Evolutionary conservation across 2,329 filamentous ascomycete genomes (phyloP).

Genomic region (Amphichorda felina): DNA sequence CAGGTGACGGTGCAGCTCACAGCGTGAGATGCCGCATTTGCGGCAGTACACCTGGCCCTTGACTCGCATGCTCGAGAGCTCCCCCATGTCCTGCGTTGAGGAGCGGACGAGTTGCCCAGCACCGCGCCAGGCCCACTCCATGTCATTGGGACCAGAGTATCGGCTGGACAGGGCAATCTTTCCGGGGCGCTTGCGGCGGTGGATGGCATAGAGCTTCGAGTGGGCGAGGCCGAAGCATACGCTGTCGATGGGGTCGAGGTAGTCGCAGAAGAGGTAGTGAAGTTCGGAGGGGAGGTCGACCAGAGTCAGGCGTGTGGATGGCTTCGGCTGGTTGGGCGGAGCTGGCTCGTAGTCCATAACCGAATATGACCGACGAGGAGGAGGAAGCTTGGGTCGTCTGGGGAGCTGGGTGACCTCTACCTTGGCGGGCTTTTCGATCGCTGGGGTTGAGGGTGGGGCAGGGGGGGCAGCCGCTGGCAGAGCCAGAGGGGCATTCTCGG

Average conservation of each 20-base stretch:
- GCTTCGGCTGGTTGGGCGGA: slow-evolving; percentile 31
- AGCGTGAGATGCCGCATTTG: slow-evolving; percentile 48
- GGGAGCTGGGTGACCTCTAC: slow-evolving; percentile 12
- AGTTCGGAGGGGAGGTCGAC: slow-evolving; percentile 45
- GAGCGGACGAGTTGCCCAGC: slow-evolving; percentile 30
- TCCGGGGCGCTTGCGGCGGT: slow-evolving; percentile 39
- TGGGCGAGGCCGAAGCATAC: slow-evolving; percentile 49
- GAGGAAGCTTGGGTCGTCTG: slow-evolving; percentile 21
- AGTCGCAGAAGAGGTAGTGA: slow-evolving; percentile 48
- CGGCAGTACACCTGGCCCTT: slow-evolving; percentile 49
- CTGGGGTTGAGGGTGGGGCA: slow-evolving; percentile 4
- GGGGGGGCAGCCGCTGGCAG: neutral
- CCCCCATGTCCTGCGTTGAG: slow-evolving; percentile 5
- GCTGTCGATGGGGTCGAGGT: slow-evolving; percentile 53
- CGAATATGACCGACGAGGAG: slow-evolving; percentile 45
- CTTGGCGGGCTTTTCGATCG: slow-evolving; percentile 6
- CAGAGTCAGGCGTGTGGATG: slow-evolving; percentile 32
- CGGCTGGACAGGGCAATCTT: slow-evolving; percentile 43
- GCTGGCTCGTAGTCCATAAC: slow-evolving; percentile 46
- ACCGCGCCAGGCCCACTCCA: slow-evolving; percentile 52
- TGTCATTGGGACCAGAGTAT: slow-evolving; percentile 47
- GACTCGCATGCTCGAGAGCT: slow-evolving; percentile 34
- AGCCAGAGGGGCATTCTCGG: slow-evolving; percentile 14
- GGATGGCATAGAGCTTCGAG: slow-evolving; percentile 45
- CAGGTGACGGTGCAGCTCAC: slow-evolving; percentile 52